Evolutionary conservation across 495 filamentous ascomycete species (phyloP).

Genomic region (Achaetomiella virescens): DNA sequence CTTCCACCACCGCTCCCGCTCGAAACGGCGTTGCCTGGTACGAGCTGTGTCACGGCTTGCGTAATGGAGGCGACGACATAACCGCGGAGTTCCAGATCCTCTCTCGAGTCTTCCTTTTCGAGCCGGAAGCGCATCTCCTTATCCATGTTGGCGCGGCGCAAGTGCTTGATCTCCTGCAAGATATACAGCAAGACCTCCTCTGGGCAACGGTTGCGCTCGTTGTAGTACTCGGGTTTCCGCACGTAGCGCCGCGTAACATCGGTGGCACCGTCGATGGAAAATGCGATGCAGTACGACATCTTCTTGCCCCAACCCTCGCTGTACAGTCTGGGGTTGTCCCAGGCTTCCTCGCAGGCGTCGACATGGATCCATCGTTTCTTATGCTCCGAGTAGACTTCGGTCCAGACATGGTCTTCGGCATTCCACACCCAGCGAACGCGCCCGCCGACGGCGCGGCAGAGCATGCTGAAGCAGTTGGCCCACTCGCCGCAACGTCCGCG

Average conservation of each 20-base stretch:
- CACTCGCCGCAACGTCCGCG: constrained; percentile 89
- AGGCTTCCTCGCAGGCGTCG: constrained; percentile 88
- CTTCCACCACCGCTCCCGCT: constrained; percentile 15
- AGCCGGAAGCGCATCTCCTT: constrained; percentile 77
- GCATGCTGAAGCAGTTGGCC: constrained; percentile 98
- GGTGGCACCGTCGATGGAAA: constrained; percentile 88
- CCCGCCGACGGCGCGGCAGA: constrained; percentile 85
- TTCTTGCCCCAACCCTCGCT: constrained; percentile 92
- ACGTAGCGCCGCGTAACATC: constrained; percentile 96
- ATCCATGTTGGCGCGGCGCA: constrained; percentile 68
- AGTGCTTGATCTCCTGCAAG: constrained; percentile 78
- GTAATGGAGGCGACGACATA: constrained; percentile 71
- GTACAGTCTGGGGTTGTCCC: constrained; percentile 92
- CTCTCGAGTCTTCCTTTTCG: constrained; percentile 80
- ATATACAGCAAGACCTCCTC: constrained; percentile 88
- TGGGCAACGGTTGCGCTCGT: constrained; percentile 63
- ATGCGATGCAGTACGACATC: constrained; percentile 94
- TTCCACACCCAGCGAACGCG: constrained; percentile 99
- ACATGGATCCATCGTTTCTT: constrained; percentile 95
- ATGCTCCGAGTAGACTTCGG: constrained; percentile 93
- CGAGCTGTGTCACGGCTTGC: constrained; percentile 43
- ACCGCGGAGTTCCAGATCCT: constrained; percentile 72
- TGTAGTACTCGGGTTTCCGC: constrained; percentile 68
- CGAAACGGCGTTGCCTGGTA: constrained; percentile 26
- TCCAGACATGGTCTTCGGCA: constrained; percentile 95